Evolutionary conservation across 192 early-diverging fungal genomes (phyloP), one percentile per base, ranked within the genome.

Genomic region (Chytriomyces confervae): DNA sequence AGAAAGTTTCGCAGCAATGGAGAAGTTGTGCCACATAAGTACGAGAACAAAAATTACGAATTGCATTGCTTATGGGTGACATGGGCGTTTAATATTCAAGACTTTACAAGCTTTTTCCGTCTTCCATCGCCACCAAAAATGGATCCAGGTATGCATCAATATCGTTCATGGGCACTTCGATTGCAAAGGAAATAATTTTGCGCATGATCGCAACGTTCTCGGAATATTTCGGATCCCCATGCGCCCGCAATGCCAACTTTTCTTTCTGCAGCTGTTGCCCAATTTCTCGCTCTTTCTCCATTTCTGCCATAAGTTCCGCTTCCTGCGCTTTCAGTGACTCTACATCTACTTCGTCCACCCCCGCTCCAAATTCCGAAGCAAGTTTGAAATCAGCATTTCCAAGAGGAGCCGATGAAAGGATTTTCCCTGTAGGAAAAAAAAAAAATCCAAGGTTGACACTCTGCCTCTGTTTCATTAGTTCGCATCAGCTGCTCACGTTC

Each of bases 111-210:
- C 36, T 36, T 36, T 36, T 36, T 36, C 53, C 53, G 4, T 24
- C 48, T 7, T 69, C 44, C 63, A 76, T 45, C 29, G 74, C 74
- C 45, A 46, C 10, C 16, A 76, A 24, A 8, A 76, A 62, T 18
- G 74, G 74, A 10, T 76, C 74, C 29, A 76, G 43, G 24, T 50
- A 76, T 10, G 8, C 43, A 53, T 76, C 74, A 23, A 76, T 76
- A 45, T 76, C 63, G 18, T 76, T 64, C 74, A 76, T 64, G 18
- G 74, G 74, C n/a, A 76, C 63, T 11, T 66, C 11, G 18, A 50
- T 66, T n/a, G 74, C 64, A 43, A 66, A 76, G 9, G 74, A 62
- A 51, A 76, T 76, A 27, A 76, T 66, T 64, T 66, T 64, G 18
- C 74, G 74, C 74, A 76, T 76, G 23, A 66, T 62, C 5, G 18